Base-by-base conservation (phyloP, 2,329 filamentous ascomycete genomes). In the Pseudogymnoascus sp. region DNA sequence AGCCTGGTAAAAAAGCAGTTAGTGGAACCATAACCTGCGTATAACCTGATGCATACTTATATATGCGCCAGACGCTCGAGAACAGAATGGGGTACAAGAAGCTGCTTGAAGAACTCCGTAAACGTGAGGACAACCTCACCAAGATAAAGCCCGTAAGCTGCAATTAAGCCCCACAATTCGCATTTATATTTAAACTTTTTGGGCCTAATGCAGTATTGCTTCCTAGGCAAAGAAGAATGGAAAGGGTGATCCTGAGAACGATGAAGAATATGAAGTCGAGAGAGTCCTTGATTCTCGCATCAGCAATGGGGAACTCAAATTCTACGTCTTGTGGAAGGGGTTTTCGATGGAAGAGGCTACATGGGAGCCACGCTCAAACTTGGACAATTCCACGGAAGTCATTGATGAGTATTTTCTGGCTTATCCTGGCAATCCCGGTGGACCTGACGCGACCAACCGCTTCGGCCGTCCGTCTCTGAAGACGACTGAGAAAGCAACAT, bases 311-410 rank as follows among this genome's bases (percentile, higher is more conserved):
- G 47, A 62, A 4, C 61, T 63, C 24, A 16, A 24, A 10, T 33
- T 29, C 6, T 68, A 67, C 40, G 64, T 68, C 40, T 63, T 67
- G 24, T 68, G 67, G 67, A 37, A 40, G 31, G 66, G 67, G 2
- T 68, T 62, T 26, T 26, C 62, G 1, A 21, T 38, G 6, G 16
- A 40, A 3, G 21, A 61, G 6, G 63, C 63, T 16, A 68, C 64
- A n/a, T 68, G 67, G 67, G 67, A 68, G 61, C 66, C 64, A 6
- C 64, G 65, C 6, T 37, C 16, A 1, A 61, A 67, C 35, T 59
- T 68, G 6, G 26, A 29, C 6, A 67, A 68, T 40, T 47, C 63
- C 1, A 16, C 26, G 6, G 56, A 63, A 3, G 31, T 29, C 6
- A 67, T 68, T 29, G 21, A 35, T 31, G 24, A 50, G 29, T 62